Percentiles rank a stretch among this genome's conserved stretches.
These are phyloP conservation scores for Shiraia sp. DNA, from an alignment of 2,329 filamentous ascomycete genomes.

Conservation along the genomic window DNA sequence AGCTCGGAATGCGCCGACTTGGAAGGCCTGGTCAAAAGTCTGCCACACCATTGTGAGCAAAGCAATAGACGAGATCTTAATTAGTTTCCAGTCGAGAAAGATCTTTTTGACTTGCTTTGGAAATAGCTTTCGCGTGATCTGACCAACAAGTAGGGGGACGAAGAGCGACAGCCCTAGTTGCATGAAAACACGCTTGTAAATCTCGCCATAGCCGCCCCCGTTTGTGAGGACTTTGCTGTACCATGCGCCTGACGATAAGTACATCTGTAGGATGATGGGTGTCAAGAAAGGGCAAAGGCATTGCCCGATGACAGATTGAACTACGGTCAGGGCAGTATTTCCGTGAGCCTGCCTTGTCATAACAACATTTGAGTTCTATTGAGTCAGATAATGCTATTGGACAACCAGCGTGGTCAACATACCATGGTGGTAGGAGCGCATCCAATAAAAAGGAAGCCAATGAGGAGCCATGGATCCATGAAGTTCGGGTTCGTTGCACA, in stretches of 20 bases:
- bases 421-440: constrained; percentile 71
- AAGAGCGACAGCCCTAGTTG: constrained; percentile 70
- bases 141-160: constrained; percentile 65
- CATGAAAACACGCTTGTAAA: constrained; percentile 69
- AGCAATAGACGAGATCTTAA: constrained; percentile 51
- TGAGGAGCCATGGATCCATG: constrained; percentile 67
- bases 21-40: constrained; percentile 68
- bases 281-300: constrained; percentile 69
- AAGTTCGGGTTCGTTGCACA: constrained; percentile 53
- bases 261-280: constrained; percentile 65
- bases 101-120: constrained; percentile 58
- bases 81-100: constrained; percentile 52
- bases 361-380: constrained; percentile 66
- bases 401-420: too few species aligned
- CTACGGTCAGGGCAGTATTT: constrained; percentile 54
- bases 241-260: constrained; percentile 57
- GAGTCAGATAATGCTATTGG: too few species aligned
- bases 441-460: constrained; percentile 69
- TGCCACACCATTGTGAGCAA: constrained; percentile 63
- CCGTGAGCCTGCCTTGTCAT: constrained; percentile 73
- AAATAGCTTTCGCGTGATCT: constrained; percentile 61
- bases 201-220: constrained; percentile 57
- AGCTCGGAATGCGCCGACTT: constrained; percentile 62
- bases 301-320: constrained; percentile 73
- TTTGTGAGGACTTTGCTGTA: constrained; percentile 61